Evolutionary conservation across 1,139 yeast genomes (phyloP).

Genomic region (Eremothecium cymbalariae): DNA sequence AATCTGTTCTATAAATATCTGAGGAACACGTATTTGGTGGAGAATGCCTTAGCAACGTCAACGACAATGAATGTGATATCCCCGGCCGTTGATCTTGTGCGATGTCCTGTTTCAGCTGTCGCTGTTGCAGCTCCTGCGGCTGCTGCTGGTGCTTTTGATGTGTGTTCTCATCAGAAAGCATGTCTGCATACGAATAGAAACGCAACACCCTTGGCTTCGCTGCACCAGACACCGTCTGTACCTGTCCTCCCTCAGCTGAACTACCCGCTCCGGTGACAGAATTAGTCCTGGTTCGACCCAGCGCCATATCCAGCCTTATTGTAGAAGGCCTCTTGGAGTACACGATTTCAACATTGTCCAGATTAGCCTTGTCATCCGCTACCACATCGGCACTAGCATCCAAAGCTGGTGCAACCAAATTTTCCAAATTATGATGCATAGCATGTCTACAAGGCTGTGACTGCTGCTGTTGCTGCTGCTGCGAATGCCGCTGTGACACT

Average conservation of each 20-base stretch:
- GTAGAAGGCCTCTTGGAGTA: conserved; percentile 59
- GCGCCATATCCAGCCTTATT: conserved; percentile 51
- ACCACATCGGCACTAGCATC: conserved; percentile 68
- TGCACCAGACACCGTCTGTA: conserved; percentile 4
- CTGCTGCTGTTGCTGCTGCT: conserved; percentile 8
- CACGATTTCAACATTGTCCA: conserved; percentile 63
- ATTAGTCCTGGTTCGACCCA: conserved; percentile 37
- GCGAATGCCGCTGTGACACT: conserved; percentile 4
- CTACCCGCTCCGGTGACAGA: conserved; percentile 6
- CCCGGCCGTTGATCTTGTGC: conserved; percentile 59
- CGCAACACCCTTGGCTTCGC: conserved; percentile 36
- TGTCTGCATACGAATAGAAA: conserved; percentile 74
- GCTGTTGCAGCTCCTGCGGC: too few relatives aligned
- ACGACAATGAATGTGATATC: conserved; percentile 34
- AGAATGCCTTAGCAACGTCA: conserved; percentile 9
- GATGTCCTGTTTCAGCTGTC: too few relatives aligned
- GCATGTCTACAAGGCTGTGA: conserved; percentile 26
- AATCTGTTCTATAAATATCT: too few relatives aligned
- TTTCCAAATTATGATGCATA: conserved; percentile 50
- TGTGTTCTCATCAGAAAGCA: conserved; percentile 49
- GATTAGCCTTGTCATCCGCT: conserved; percentile 46
- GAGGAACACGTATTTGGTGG: too few relatives aligned
- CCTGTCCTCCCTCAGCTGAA: not conserved
- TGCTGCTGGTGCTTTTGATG: too few relatives aligned
- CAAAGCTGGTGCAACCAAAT: conserved; percentile 73